These are phyloP conservation scores for Raffaelea ambrosiae DNA, from an alignment of 2,329 filamentous ascomycete genomes.

Conservation along the genomic window DNA sequence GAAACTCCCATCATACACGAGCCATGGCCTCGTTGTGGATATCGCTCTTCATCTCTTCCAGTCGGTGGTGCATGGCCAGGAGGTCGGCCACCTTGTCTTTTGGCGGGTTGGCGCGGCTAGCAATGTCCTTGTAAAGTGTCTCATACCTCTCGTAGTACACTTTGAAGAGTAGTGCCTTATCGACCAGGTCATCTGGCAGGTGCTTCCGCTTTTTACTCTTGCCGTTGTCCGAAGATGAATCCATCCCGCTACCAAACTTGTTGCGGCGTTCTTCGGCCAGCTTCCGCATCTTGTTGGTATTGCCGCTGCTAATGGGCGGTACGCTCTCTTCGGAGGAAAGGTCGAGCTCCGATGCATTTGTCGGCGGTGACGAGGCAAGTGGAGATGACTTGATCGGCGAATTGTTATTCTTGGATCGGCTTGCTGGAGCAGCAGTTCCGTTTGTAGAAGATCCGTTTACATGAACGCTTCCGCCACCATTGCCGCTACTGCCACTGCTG, in stretches of 20 bases:
- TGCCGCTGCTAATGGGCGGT: constrained; percentile 17
- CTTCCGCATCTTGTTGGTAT: constrained; percentile 35
- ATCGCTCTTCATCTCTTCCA: constrained; percentile 49
- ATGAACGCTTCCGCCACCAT: not conserved
- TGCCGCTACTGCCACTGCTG: constrained; percentile 7
- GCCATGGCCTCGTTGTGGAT: constrained; percentile 38
- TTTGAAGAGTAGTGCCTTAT: constrained; percentile 48
- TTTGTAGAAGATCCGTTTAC: not conserved
- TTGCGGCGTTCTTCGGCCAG: constrained; percentile 13
- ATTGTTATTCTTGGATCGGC: constrained; percentile 28
- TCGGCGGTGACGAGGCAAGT: constrained; percentile 56
- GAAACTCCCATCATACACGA: constrained; percentile 2
- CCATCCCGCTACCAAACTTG: constrained; percentile 10
- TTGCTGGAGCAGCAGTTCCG: not conserved
- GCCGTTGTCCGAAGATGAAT: constrained; percentile 14
- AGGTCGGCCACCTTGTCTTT: constrained; percentile 42
- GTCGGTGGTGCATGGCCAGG: constrained; percentile 43
- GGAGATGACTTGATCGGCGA: constrained; percentile 57
- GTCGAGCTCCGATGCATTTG: constrained; percentile 56
- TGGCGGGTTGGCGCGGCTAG: constrained; percentile 39
- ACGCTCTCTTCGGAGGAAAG: constrained; percentile 18
- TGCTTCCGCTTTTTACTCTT: constrained; percentile 18
- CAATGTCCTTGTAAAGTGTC: constrained; percentile 46
- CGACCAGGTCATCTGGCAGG: constrained; percentile 39
- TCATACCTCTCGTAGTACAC: constrained; percentile 48